Percentiles rank a stretch among this genome's conserved stretches.
Evolutionary conservation across 2,329 filamentous ascomycete genomes (phyloP).

Genomic region (Colletotrichum sp.): DNA sequence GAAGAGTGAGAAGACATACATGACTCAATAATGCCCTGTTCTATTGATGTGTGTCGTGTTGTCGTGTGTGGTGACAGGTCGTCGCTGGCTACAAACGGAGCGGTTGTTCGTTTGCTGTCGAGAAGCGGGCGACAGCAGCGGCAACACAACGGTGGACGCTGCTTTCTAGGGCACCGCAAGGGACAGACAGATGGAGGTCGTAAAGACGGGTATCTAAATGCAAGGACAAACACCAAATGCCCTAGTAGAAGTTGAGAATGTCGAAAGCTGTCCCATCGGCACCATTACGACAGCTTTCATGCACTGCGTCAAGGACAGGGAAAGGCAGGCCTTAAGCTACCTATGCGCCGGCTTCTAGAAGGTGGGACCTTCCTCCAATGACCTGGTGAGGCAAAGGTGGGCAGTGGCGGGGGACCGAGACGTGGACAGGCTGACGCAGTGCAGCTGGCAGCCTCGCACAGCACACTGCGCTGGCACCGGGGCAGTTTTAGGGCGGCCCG

Average conservation of each 20-base stretch:
- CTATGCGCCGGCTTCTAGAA: conserved; percentile 4
- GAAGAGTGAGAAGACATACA: neutral
- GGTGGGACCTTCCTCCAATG: neutral
- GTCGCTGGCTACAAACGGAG: neutral
- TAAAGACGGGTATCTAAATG: conserved; percentile 6
- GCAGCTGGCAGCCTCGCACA: conserved; percentile 12
- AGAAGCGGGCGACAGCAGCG: neutral
- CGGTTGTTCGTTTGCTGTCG: neutral
- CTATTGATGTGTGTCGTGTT: neutral
- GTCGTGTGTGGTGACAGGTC: neutral
- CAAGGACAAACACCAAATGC: neutral
- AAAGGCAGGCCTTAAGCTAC: neutral
- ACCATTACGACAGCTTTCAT: conserved; percentile 16
- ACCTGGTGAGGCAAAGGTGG: conserved; percentile 1
- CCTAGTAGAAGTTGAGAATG: neutral
- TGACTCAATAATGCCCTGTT: neutral
- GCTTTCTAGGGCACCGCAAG: neutral
- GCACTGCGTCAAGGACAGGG: neutral
- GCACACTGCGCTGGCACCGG: neutral
- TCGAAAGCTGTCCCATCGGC: neutral
- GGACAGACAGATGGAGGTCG: neutral
- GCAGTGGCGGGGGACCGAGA: conserved; percentile 9
- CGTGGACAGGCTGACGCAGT: conserved; percentile 18
- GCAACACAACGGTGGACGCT: neutral
- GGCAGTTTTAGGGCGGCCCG: neutral